Base-by-base conservation (phyloP, 1,284 basidiomycete species). In the Exobasidium cylindrosporum region DNA sequence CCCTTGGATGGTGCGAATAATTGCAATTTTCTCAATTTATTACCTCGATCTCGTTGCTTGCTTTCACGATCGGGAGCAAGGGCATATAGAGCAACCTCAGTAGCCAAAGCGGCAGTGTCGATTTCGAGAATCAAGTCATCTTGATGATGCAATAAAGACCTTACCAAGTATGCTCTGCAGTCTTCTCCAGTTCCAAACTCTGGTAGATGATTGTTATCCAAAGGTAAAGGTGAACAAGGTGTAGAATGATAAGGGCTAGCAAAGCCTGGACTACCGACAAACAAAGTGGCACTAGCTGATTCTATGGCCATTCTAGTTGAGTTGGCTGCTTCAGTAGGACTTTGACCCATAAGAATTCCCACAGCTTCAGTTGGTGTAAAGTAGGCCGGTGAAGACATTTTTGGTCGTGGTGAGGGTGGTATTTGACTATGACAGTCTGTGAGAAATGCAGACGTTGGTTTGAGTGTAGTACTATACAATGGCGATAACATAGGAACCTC, bases 101-200 rank as follows among this genome's bases (percentile, higher is more conserved):
- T 55, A 5, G 53, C 53, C 17, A 55, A 28, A 35, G 53, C n/a
- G 21, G 53, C 53, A 11, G 29, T 55, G 17, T 55, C 53, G 32
- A 55, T 44, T 17, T 55, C 53, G 4, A 55, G 13, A 5, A 23
- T 29, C 32, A 55, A 14, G 4, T 55, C 53, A 26, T 31, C 29
- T 31, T 50, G 47, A 40, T 40, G 35, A 40, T 17, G 17, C 35
- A 17, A 40, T 17, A 40, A 40, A 7, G 35, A 40, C 17, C 35
- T 40, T 40, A 40, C 7, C 35, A 40, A 17, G 35, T 40, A 40
- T 7, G 35, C 7, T 7, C 10, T 40, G 10, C 35, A 40, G 35
- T 40, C 35, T 40, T 40, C 35, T 40, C 35, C 35, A 7, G 35
- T 17, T 10, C 10, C 35, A 7, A 40, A 10, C 17, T 40, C 35